Conservation (phyloP, 345 rosid species). For the Euphorbia tirucalli region DNA sequence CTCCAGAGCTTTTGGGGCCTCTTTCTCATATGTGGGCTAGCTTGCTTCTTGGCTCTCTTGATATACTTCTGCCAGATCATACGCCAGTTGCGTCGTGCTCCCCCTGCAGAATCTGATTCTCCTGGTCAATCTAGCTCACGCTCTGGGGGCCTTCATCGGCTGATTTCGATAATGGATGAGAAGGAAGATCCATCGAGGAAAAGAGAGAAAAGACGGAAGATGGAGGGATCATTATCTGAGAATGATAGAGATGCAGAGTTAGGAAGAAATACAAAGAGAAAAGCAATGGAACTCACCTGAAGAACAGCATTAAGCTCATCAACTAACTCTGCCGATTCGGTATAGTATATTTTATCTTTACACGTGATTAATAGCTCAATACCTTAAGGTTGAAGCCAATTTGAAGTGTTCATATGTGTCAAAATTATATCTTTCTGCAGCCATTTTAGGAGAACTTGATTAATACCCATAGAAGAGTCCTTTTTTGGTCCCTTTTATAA, state of each 20-base stretch:
- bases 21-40: constrained; percentile 72
- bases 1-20: constrained; percentile 88
- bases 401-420: neutral
- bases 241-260: constrained; percentile 24
- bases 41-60: constrained; percentile 65
- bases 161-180: constrained; percentile 77
- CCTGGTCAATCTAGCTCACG: constrained; percentile 27
- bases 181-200: constrained; percentile 47
- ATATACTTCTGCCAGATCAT: constrained; percentile 57
- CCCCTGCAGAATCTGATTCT: constrained; percentile 29
- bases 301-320: no score
- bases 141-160: constrained; percentile 47
- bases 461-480: no score
- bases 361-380: no score
- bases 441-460: neutral
- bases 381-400: neutral
- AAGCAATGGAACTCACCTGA: constrained; percentile 19
- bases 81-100: constrained; percentile 27
- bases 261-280: constrained; percentile 21
- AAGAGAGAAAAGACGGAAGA: constrained; percentile 51
- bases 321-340: no score
- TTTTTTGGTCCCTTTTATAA: no score
- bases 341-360: neutral
- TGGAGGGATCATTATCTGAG: constrained; percentile 39
- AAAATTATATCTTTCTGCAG: neutral